A percentile compares a stretch with the other conserved stretches of the same genome.
Evolutionary conservation across 352 stramenopile genomes (phyloP).

Genomic region (Globisporangium camurandrum): DNA sequence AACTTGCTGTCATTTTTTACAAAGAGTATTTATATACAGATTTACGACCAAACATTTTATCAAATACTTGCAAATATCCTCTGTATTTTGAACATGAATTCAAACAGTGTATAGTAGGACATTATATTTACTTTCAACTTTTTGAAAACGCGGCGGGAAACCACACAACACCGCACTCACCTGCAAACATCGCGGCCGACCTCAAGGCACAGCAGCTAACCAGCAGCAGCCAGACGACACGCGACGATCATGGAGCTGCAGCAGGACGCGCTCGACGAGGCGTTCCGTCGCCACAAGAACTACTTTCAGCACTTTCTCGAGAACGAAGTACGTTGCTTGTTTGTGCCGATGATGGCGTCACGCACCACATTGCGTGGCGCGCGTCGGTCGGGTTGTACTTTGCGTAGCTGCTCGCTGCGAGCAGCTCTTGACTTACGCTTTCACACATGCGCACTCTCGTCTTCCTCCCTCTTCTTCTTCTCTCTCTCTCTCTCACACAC

Average conservation of each 20-base stretch:
- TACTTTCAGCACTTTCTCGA: conserved; percentile 82
- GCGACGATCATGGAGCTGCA: conserved; percentile 55
- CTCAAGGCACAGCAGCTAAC: not conserved
- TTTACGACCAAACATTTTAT: too few species aligned
- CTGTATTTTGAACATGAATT: too few species aligned
- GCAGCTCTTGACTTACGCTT: not conserved
- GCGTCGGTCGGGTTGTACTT: not conserved
- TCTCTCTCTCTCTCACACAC: not conserved
- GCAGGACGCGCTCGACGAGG: conserved; percentile 79
- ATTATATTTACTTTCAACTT: too few species aligned
- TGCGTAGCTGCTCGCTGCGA: not conserved
- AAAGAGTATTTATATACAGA: too few species aligned
- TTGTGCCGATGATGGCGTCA: too few species aligned
- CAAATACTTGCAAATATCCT: too few species aligned
- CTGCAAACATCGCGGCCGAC: not conserved
- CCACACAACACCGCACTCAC: too few species aligned
- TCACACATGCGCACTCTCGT: too few species aligned
- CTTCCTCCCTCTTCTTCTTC: not conserved
- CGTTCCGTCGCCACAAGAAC: conserved; percentile 82
- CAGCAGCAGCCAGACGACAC: not conserved
- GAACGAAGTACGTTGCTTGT: conserved; percentile 47
- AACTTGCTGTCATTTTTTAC: too few species aligned
- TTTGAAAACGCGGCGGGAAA: too few species aligned
- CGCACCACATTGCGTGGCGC: not conserved
- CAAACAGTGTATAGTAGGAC: too few species aligned